Base-by-base conservation (phyloP, 371 early-diverging fungal species). In the Mucor mucedo region DNA sequence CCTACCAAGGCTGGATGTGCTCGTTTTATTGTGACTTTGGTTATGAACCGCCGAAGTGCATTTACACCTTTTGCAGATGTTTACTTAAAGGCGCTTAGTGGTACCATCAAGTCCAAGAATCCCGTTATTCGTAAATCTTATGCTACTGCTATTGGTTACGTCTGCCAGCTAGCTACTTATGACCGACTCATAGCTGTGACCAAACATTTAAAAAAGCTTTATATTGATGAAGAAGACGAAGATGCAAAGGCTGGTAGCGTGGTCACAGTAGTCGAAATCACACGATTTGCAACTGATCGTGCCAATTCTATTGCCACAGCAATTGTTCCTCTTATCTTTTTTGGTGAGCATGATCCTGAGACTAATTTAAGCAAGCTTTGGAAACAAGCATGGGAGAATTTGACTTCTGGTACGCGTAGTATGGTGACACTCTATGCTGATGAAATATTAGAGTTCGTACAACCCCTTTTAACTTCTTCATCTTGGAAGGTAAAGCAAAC, bases 1-100 rank as follows among this genome's bases (percentile, higher is more conserved):
- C 94, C 97, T 3, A 93, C 97, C 10, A 89, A 91, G 76, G 95
- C 95, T 10, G 97, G 96, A 0, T 87, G 89, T 69, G 97, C 97
- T 28, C 86, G 95, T 29, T 84, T 93, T 39, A 82, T 96, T 41
- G 93, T 90, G 2, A 83, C 89, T 6, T 64, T 97, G 21, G 89
- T 87, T 29, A 88, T 90, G 69, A 88, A 86, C 63, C 79, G 84
- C 41, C 77, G 86, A 21, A 67, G 84, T 16, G 70, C 84, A 0
- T 83, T 94, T 16, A 63, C 72, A 13, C 72, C 89, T 66, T 78
- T 77, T 77, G 84, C 92, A n/a, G 87, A 91, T 66, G 63, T 69
- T 0, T 70, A 92, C 45, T 68, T 95, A 45, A 93, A 92, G 65
- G 89, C 91, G 0, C 70, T 96, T 10, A 87, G 87, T 52, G 89